Evolutionary conservation across 129 eudicot species (phyloP).

Genomic region (Tagetes erecta): DNA sequence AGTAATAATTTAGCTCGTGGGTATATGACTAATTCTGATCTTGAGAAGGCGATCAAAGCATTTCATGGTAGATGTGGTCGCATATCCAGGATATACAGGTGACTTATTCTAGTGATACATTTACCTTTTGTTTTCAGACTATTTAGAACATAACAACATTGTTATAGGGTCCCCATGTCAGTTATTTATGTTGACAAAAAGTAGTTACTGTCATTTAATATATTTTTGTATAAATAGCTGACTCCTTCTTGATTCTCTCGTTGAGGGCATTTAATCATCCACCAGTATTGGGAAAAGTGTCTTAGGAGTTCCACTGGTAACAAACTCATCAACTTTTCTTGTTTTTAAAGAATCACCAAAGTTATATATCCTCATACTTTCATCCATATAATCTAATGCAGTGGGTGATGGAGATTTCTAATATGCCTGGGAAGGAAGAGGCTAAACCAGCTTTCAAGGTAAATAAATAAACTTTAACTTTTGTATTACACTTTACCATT

Average conservation of each 20-base stretch:
- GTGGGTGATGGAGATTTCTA: constrained; percentile 93
- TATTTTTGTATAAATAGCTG: constrained; percentile 37
- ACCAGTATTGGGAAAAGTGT: constrained; percentile 92
- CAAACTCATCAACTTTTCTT: constrained; percentile 20
- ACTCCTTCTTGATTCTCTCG: constrained; percentile 55
- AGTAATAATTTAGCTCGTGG: constrained; percentile 74
- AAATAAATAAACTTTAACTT: background rate
- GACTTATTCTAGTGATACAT: constrained; percentile 26
- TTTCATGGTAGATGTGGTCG: constrained; percentile 71
- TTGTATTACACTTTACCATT: background rate
- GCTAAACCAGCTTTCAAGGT: constrained; percentile 99
- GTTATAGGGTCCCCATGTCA: background rate
- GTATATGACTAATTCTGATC: constrained; percentile 85
- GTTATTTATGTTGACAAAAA: constrained; percentile 18
- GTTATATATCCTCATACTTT: constrained; percentile 15
- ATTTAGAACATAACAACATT: background rate
- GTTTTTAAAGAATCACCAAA: background rate
- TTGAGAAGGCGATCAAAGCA: constrained; percentile 82
- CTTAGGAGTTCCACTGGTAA: constrained; percentile 88
- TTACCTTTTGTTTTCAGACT: background rate
- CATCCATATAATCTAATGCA: constrained; percentile 31
- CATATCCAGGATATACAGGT: constrained; percentile 92
- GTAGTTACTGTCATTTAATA: constrained; percentile 11
- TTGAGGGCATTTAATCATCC: constrained; percentile 50
- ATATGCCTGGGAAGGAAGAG: constrained; percentile 80